Percentiles rank a stretch among this genome's conserved stretches.
These are phyloP conservation scores for Aspergillus homomorphus DNA, from an alignment of 495 filamentous ascomycete genomes.

Conservation along the genomic window DNA sequence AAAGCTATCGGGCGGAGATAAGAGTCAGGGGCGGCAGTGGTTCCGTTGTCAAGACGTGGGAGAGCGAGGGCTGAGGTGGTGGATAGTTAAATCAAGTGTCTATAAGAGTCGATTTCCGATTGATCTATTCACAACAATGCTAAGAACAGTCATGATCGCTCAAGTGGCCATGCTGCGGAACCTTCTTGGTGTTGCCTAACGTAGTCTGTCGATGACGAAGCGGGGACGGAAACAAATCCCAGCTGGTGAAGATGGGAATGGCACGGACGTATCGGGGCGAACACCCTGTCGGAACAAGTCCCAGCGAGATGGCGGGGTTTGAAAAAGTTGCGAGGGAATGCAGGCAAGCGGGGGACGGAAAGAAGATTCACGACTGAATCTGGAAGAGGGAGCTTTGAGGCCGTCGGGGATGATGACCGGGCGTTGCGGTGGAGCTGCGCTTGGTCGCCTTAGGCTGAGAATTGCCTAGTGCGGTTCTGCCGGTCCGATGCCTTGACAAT, in stretches of 20 bases:
- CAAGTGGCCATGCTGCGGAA: slow-evolving; percentile 36
- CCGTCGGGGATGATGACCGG: slow-evolving; percentile 5
- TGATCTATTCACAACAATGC: slow-evolving; percentile 27
- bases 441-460: slow-evolving; percentile 10
- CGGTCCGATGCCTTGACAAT: not conserved
- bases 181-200: slow-evolving; percentile 10
- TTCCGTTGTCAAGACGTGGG: not conserved
- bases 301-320: no score
- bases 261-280: not conserved
- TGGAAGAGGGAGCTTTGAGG: slow-evolving; percentile 15
- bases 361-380: not conserved
- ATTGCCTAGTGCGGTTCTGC: slow-evolving; percentile 2
- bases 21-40: slow-evolving; percentile 10
- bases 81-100: slow-evolving; percentile 10
- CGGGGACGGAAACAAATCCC: not conserved
- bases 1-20: slow-evolving; percentile 8
- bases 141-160: slow-evolving; percentile 29
- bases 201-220: slow-evolving; percentile 15
- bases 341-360: not conserved
- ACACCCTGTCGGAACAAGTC: no score
- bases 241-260: not conserved
- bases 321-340: not conserved
- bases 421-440: slow-evolving; percentile 9
- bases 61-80: not conserved
- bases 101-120: slow-evolving; percentile 21